Base-by-base conservation (phyloP, 169 alveolate genomes). In the Plasmodium cynomolgi region DNA sequence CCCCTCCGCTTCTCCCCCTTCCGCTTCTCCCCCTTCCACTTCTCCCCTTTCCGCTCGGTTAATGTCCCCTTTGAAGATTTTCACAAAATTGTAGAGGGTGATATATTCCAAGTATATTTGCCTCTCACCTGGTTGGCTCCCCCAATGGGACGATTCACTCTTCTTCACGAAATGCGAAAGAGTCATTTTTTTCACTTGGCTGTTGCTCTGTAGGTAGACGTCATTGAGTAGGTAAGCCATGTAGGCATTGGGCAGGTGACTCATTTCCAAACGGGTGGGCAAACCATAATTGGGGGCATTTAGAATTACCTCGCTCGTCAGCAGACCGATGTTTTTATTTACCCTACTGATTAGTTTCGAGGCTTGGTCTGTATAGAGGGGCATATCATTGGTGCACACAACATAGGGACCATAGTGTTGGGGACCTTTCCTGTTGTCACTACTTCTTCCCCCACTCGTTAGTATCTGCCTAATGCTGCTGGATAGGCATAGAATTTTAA, bases 211-310 rank as follows among this genome's bases (percentile, higher is more conserved):
- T 23, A 91, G 6, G 77, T 91, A 91, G 34, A 81, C 20, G 79
- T 91, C 95, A 82, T 91, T 91, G 56, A 81, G 74, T 82, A 91
- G 13, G 56, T 75, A 91, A 2, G 92, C 83, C 82, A 91, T 68
- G 77, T 82, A 91, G 47, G 74, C 33, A 47, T 74, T 26, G 37
- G 20, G 6, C 9, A 37, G 7, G 3, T 72, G 50, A 5, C 26
- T 29, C 9, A 56, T 17, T 13, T 15, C 20, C 26, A 20, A 50
- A 31, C 71, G 80, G 39, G 37, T 29, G 41, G 37, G 80, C 11
- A 17, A 82, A 71, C 37, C 20, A 50, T 81, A 83, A 50, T 91
- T 83, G 15, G 71, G 58, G 83, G 20, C n/a, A 13, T 47, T 34
- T 81, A 91, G 33, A 72, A 81, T 73, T n/a, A 72, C 74, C 56